Evolutionary conservation across 257 asterid species (phyloP).

Genomic region (Solanum virginianum): DNA sequence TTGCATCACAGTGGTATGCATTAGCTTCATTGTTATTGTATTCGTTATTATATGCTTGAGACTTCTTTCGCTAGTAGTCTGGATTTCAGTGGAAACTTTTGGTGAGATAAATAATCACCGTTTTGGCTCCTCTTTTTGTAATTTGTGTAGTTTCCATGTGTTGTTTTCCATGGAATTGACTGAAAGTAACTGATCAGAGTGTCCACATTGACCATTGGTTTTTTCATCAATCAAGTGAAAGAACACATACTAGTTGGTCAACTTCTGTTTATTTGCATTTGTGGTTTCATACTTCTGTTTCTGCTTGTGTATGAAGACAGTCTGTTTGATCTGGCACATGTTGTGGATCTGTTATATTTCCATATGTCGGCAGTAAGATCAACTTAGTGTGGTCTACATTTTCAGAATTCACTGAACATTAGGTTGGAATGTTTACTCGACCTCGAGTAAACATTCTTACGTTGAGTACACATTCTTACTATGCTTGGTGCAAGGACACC

Average conservation of each 20-base stretch:
- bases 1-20: conserved; percentile 82
- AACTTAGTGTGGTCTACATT: neutral
- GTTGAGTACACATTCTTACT: neutral
- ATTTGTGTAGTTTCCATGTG: neutral
- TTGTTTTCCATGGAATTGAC: neutral
- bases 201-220: neutral
- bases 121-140: neutral
- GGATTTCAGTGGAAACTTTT: neutral
- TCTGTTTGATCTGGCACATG: neutral
- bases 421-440: neutral
- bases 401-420: neutral
- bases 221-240: neutral
- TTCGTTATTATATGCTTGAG: neutral
- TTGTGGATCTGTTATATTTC: neutral
- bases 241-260: neutral
- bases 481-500: neutral
- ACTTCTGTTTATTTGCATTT: neutral
- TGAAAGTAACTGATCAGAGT: neutral
- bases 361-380: neutral
- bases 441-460: neutral
- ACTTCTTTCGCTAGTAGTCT: neutral
- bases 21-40: neutral
- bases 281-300: neutral
- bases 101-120: neutral
- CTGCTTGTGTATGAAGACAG: neutral